phyloP scores from a whole-genome alignment of 768 basidiomycete species.

The Macrolepiota albuminosa region DNA sequence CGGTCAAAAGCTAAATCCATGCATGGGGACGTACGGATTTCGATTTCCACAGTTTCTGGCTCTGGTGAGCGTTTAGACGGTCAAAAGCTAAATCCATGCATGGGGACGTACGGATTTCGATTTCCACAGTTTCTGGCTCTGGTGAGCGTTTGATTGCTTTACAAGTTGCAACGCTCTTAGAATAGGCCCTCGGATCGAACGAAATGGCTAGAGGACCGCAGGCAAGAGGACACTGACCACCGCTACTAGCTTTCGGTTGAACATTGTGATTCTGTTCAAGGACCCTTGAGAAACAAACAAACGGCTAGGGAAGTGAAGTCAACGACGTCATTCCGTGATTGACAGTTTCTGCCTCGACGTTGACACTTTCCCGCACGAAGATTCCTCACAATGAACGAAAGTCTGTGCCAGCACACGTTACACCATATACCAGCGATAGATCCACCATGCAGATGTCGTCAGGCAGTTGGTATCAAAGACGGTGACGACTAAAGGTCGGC shows the following conservation, averaged over 20 bases:
- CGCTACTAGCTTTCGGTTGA: background rate
- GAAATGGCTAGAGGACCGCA: background rate
- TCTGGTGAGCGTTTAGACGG: conserved; percentile 24
- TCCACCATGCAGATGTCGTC: no score
- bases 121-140: conserved; percentile 28
- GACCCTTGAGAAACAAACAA: background rate
- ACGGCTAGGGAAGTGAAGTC: background rate
- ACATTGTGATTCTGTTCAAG: background rate
- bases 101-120: conserved; percentile 39
- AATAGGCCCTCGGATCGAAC: conserved; percentile 37
- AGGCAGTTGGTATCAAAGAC: no score
- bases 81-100: background rate
- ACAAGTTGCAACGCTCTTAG: conserved; percentile 32
- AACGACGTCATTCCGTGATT: background rate
- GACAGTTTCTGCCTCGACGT: background rate
- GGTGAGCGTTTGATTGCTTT: conserved; percentile 34
- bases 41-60: conserved; percentile 32
- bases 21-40: conserved; percentile 35
- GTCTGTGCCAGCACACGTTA: background rate
- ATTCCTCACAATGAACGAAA: background rate
- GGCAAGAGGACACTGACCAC: background rate
- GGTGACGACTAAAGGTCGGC: background rate
- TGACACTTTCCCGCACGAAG: background rate
- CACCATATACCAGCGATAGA: no score
- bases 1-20: background rate